These are phyloP conservation scores for Ophiostoma triangulosporum DNA, from an alignment of 2,329 filamentous ascomycete genomes.

Conservation along the genomic window DNA sequence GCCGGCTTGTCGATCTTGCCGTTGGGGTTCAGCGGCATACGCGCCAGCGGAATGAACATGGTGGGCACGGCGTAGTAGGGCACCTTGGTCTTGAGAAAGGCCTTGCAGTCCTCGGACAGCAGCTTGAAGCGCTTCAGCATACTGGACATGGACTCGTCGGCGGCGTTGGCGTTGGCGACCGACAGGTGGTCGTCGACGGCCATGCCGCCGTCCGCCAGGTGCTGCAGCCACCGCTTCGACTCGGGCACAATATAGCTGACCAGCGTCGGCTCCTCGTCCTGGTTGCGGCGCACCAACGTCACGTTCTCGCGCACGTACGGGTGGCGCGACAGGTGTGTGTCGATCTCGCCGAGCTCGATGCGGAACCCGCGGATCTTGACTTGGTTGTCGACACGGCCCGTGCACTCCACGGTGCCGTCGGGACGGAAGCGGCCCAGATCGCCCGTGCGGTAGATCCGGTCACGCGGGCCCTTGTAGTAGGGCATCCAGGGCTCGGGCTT, in stretches of 20 bases:
- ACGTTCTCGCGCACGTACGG: conserved; percentile 70
- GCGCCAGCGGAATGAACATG: conserved; percentile 57
- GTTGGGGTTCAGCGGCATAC: conserved; percentile 47
- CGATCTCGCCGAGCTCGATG: conserved; percentile 89
- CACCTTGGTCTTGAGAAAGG: conserved; percentile 54
- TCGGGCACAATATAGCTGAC: conserved; percentile 88
- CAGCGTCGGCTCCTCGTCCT: conserved; percentile 71
- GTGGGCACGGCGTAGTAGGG: conserved; percentile 65
- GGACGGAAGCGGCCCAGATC: conserved; percentile 68
- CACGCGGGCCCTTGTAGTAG: conserved; percentile 29
- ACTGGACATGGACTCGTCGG: conserved; percentile 9
- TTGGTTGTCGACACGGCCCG: conserved; percentile 62
- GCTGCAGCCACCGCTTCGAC: conserved; percentile 49
- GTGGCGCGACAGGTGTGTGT: conserved; percentile 65
- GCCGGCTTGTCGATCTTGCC: conserved; percentile 71
- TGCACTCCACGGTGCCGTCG: conserved; percentile 54
- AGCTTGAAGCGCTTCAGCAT: conserved; percentile 10
- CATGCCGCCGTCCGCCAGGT: conserved; percentile 36
- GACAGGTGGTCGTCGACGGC: conserved; percentile 33
- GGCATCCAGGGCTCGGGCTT: conserved; percentile 38
- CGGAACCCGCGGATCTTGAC: conserved; percentile 95
- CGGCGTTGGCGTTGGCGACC: conserved; percentile 42
- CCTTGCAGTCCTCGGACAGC: conserved; percentile 11
- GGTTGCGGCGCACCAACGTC: conserved; percentile 72
- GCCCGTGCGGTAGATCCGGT: conserved; percentile 76